A percentile compares a stretch with the other conserved stretches of the same genome.
phyloP scores from a whole-genome alignment of 805 yeast species.

The Blastobotrys americana region DNA sequence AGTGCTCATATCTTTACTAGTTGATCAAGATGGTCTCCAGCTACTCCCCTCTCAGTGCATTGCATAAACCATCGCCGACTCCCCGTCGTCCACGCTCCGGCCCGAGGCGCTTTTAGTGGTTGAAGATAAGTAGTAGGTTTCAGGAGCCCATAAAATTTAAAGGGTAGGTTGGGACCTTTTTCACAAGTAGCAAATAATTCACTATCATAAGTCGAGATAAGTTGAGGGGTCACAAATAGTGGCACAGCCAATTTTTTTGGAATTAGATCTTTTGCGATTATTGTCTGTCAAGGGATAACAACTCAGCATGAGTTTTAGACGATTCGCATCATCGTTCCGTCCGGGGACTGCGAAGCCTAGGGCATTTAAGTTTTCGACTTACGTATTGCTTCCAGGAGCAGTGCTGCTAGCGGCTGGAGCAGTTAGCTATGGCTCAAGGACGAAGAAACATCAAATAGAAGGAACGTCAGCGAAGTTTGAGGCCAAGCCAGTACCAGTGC shows the following conservation, averaged over 20 bases:
- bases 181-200: not conserved
- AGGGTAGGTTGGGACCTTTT: not conserved
- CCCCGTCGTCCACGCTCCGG: not conserved
- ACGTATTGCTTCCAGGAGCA: conserved; percentile 6
- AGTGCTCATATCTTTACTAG: too few relatives aligned
- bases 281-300: too few relatives aligned
- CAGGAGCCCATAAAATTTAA: not conserved
- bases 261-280: too few relatives aligned
- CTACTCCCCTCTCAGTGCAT: not conserved
- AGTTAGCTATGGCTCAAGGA: conserved; percentile 1
- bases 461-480: not conserved
- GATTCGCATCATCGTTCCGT: not conserved
- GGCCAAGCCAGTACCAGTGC: conserved; percentile 12
- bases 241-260: too few relatives aligned
- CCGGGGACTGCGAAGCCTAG: not conserved
- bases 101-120: not conserved
- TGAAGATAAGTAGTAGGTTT: not conserved
- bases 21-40: too few relatives aligned
- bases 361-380: not conserved
- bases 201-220: too few relatives aligned
- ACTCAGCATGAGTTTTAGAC: not conserved
- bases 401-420: conserved; percentile 11
- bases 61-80: not conserved
- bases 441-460: not conserved
- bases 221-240: not conserved